Conservation (phyloP, 1,139 yeast genomes). For the Taphrina confusa region DNA sequence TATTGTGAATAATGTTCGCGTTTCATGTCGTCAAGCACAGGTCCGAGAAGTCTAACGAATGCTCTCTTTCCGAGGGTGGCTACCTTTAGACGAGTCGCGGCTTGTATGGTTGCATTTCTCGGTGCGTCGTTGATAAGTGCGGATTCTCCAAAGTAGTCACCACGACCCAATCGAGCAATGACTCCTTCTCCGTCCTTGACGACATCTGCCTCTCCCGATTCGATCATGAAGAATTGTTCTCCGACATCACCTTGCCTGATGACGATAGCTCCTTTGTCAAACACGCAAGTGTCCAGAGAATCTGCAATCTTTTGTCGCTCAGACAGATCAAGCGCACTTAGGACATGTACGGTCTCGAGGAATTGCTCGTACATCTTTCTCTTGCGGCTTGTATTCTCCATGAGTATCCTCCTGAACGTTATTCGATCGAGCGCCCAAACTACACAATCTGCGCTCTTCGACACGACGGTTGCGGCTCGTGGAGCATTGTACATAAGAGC, state of each 20-base stretch:
- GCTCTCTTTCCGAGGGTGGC: constrained; percentile 91
- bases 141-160: constrained; percentile 95
- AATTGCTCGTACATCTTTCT: constrained; percentile 88
- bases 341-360: constrained; percentile 80
- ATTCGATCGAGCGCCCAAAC: constrained; percentile 93
- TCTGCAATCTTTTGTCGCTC: constrained; percentile 93
- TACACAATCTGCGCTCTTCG: constrained; percentile 55
- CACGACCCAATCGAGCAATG: constrained; percentile 65
- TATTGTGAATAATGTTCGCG: constrained; percentile 17
- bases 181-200: constrained; percentile 61
- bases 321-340: constrained; percentile 68
- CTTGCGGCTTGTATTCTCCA: constrained; percentile 87
- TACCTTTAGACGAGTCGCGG: constrained; percentile 72
- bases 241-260: constrained; percentile 89
- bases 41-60: constrained; percentile 84
- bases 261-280: constrained; percentile 69
- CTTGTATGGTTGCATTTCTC: constrained; percentile 90
- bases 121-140: constrained; percentile 90
- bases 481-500: constrained; percentile 98
- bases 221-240: constrained; percentile 86
- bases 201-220: constrained; percentile 81
- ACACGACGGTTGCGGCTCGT: constrained; percentile 89
- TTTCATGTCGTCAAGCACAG: constrained; percentile 31
- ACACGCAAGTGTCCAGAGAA: constrained; percentile 79
- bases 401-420: constrained; percentile 85